Evolutionary conservation across 164 flowering plant genomes (phyloP).

Genomic region (Brasenia schreberi): DNA sequence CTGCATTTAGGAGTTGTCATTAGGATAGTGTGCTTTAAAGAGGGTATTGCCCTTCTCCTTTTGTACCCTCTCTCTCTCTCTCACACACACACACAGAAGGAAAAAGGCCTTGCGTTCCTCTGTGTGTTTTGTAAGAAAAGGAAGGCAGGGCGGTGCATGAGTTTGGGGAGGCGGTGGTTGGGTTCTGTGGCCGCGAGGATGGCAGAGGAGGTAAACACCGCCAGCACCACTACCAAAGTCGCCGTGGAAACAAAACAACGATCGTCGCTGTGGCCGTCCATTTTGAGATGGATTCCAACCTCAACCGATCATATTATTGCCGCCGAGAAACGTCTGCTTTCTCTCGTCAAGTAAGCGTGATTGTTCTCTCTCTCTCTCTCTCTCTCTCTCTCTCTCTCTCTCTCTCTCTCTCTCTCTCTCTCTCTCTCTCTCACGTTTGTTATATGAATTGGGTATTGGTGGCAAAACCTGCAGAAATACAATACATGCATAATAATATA

Average conservation of each 20-base stretch:
- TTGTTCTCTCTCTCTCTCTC: no score
- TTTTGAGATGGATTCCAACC: slow-evolving; percentile 87
- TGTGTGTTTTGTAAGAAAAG: no score
- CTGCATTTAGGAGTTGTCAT: not conserved
- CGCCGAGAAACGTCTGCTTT: slow-evolving; percentile 90
- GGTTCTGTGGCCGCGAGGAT: slow-evolving; percentile 7
- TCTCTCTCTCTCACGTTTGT: no score
- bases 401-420: no score
- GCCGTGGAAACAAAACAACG: not conserved
- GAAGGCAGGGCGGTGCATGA: not conserved
- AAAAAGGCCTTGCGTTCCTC: not conserved
- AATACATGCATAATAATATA: no score
- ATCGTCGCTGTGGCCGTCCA: slow-evolving; percentile 46
- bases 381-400: no score
- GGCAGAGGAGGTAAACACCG: slow-evolving; percentile 15
- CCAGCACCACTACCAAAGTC: not conserved
- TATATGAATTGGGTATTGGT: no score
- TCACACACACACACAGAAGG: not conserved
- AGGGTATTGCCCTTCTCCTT: not conserved
- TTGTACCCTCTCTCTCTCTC: not conserved
- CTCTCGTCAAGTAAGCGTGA: slow-evolving; percentile 48
- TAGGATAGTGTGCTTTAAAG: not conserved
- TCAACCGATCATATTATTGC: slow-evolving; percentile 74
- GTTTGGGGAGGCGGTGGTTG: slow-evolving; percentile 1
- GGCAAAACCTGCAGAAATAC: no score